A percentile compares a stretch with the other conserved stretches of the same genome.
Conservation (phyloP, 139 green algal species). For the Chlorella sp. region DNA sequence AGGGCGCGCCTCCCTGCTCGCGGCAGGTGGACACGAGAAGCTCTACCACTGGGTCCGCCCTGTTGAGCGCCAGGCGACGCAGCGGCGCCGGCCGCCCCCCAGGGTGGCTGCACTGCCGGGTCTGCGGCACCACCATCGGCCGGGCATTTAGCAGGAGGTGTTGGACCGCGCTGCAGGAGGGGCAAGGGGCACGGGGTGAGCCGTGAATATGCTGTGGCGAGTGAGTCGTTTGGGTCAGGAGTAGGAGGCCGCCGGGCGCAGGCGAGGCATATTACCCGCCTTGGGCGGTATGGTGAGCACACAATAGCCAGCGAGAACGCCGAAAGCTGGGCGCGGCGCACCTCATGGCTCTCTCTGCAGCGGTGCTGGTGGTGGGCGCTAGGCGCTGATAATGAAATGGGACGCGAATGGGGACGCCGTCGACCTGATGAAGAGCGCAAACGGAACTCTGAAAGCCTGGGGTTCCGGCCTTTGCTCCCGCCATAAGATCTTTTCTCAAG, state of each 20-base stretch:
- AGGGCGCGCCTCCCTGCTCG: conserved; percentile 5
- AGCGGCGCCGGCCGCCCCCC: background rate
- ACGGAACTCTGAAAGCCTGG: too few relatives aligned
- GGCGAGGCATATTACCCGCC: background rate
- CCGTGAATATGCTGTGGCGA: background rate
- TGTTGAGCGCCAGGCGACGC: background rate
- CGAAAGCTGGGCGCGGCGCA: background rate
- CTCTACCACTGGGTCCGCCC: background rate
- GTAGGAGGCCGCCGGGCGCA: background rate
- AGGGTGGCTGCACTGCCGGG: conserved; percentile 5
- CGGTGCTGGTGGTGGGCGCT: too few relatives aligned
- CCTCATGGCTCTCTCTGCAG: too few relatives aligned
- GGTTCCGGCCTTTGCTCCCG: too few relatives aligned
- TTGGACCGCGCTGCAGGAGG: background rate
- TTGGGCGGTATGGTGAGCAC: background rate
- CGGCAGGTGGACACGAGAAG: background rate
- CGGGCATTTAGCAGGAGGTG: background rate
- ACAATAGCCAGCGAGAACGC: background rate
- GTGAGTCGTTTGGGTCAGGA: background rate
- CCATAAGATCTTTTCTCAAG: too few relatives aligned
- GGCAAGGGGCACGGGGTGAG: background rate
- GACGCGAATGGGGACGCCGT: too few relatives aligned
- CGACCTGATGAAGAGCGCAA: too few relatives aligned
- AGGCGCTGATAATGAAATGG: too few relatives aligned
- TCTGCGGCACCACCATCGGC: background rate